Evolutionary conservation across 2,329 filamentous ascomycete genomes (phyloP), one percentile per base, ranked within the genome.

Genomic region (Aspergillus ustus): DNA sequence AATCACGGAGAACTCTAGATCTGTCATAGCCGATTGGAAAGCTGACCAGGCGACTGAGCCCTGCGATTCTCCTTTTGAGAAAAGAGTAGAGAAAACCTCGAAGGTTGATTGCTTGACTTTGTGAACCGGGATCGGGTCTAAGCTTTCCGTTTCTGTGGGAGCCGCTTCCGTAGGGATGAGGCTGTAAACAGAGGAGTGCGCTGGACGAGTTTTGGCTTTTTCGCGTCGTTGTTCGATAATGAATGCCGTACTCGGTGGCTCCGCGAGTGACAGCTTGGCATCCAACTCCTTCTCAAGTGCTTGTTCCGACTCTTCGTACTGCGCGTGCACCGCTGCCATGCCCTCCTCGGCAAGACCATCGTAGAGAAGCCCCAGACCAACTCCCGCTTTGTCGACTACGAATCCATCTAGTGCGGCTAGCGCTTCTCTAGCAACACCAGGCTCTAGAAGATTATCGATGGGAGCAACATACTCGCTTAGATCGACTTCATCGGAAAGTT

Each of bases 131-230:
- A 60, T 2, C 3, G 63, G 43, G 2, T 65, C 22, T 0, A 46
- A n/a, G 15, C 11, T 6, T 48, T 48, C 55, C 44, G 34, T 15
- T 28, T 31, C 22, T 31, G 37, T 49, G 17, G 64, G 40, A 0
- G 20, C 8, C 34, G 34, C 34, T 40, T 28, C 3, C 65, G 43
- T 46, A 22, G 22, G 40, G n/a, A 55, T 25, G 45, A 55, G 45
- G 25, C 40, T 46, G 52, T 46, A 55, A 0, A 69, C 56, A 0
- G 77, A 79, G 1, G 75, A 73, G 28, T 78, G 67, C 75, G 31
- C 34, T 2, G 63, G 78, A 0, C 81, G 77, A 0, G 80, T 82
- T 70, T 82, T 84, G 48, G 79, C 73, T 61, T 83, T 84, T 45
- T 77, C 60, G 22, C 67, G 74, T 25, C 76, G 75, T 48, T 77